A percentile compares a stretch with the other conserved stretches of the same genome.
Conservation (phyloP, 2,329 filamentous ascomycete species). For the Cordyceps cicadae region DNA sequence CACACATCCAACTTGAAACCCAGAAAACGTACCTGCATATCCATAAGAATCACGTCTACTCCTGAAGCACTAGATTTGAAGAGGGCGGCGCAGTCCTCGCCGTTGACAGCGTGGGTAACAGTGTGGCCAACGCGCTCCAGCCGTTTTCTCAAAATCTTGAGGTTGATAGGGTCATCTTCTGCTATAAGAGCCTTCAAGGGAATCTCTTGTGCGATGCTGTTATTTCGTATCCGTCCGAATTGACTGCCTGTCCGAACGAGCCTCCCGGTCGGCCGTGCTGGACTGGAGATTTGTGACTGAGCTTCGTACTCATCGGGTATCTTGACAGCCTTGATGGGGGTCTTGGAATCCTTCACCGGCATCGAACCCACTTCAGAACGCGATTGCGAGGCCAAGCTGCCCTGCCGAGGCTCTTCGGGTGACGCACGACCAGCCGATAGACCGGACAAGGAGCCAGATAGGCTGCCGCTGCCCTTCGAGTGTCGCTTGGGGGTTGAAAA, state of each 20-base stretch:
- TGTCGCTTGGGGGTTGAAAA: constrained; percentile 16
- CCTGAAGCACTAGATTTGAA: constrained; percentile 54
- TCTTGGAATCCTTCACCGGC: constrained; percentile 35
- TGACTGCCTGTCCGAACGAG: background rate
- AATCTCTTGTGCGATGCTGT: constrained; percentile 14
- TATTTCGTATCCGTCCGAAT: constrained; percentile 1
- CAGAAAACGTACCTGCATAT: constrained; percentile 64
- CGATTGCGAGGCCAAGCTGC: background rate
- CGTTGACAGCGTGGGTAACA: constrained; percentile 68
- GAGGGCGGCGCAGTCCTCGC: constrained; percentile 69
- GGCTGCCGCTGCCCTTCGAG: constrained; percentile 14
- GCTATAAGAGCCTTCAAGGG: constrained; percentile 59
- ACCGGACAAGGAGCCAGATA: constrained; percentile 9
- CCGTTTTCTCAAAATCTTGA: constrained; percentile 70
- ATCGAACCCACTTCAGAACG: background rate
- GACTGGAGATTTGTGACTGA: constrained; percentile 16
- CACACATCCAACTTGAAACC: background rate
- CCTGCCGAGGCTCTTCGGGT: background rate
- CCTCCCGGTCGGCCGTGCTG: background rate
- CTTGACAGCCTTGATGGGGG: constrained; percentile 38
- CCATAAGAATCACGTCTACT: constrained; percentile 82
- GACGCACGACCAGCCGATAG: background rate
- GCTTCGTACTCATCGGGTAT: constrained; percentile 39
- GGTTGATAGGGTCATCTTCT: constrained; percentile 84
- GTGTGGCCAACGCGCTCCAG: constrained; percentile 68